These are phyloP conservation scores for Darksidea phi DNA, from an alignment of 495 filamentous ascomycete genomes.

Conservation along the genomic window DNA sequence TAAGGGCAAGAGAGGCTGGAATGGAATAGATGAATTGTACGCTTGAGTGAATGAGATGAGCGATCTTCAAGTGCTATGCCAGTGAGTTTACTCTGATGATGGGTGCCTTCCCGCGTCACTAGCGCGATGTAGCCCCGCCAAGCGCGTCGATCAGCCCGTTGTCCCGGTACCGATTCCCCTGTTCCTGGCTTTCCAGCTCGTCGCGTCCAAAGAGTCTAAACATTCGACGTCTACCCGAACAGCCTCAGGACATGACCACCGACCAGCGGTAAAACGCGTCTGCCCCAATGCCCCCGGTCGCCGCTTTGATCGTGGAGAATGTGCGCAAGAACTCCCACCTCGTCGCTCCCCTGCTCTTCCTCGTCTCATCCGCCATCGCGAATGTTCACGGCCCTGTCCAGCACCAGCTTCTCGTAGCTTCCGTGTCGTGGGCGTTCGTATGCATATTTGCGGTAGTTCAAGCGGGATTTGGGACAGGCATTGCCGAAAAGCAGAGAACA, in stretches of 20 bases:
- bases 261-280: conserved; percentile 13
- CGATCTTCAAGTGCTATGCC: too few relatives aligned
- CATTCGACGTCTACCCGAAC: neutral
- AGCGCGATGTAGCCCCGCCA: neutral
- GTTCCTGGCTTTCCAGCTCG: neutral
- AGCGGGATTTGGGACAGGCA: conserved; percentile 22
- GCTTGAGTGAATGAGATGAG: too few relatives aligned
- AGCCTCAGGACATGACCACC: conserved; percentile 10
- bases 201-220: neutral
- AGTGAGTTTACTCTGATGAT: too few relatives aligned
- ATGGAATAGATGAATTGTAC: too few relatives aligned
- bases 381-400: conserved; percentile 31
- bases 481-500: conserved; percentile 20
- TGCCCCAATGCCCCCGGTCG: conserved; percentile 36
- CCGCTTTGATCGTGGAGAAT: conserved; percentile 27
- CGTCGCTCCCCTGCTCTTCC: conserved; percentile 28
- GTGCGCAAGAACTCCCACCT: conserved; percentile 18
- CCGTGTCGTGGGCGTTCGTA: conserved; percentile 40
- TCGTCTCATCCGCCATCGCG: conserved; percentile 33
- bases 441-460: conserved; percentile 33
- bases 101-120: too few relatives aligned
- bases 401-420: conserved; percentile 41
- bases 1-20: too few relatives aligned
- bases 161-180: neutral
- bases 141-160: too few relatives aligned